A percentile compares a stretch with the other conserved stretches of the same genome.
phyloP scores from a whole-genome alignment of 495 filamentous ascomycete species.

The Daldinia decipiens region DNA sequence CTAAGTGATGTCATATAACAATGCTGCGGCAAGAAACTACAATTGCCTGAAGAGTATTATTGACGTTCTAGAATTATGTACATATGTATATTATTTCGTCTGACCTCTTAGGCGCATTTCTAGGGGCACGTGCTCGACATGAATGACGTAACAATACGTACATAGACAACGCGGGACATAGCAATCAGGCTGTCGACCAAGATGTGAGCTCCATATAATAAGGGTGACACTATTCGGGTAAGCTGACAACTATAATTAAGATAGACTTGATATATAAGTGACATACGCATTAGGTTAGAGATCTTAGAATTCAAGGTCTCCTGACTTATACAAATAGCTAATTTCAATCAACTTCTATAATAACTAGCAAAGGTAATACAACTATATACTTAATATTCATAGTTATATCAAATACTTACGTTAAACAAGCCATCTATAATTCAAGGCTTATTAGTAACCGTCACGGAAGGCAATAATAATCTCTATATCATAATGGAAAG shows the following conservation, averaged over 20 bases:
- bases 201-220: neutral
- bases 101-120: slow-evolving; percentile 22
- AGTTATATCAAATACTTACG: too few relatives aligned
- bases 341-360: too few relatives aligned
- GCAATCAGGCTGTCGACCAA: too few relatives aligned
- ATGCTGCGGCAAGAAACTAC: neutral
- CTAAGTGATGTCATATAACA: neutral
- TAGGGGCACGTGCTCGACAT: slow-evolving; percentile 18
- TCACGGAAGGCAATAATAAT: too few relatives aligned
- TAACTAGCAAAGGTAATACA: too few relatives aligned
- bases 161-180: neutral
- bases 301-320: neutral
- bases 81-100: slow-evolving; percentile 14
- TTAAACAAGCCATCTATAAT: too few relatives aligned
- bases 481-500: too few relatives aligned
- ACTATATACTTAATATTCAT: too few relatives aligned
- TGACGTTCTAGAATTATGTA: slow-evolving; percentile 18
- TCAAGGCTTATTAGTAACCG: too few relatives aligned
- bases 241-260: neutral
- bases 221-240: neutral
- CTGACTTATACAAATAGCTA: too few relatives aligned
- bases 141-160: slow-evolving; percentile 26
- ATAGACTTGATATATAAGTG: neutral
- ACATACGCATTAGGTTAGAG: neutral
- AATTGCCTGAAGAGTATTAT: neutral